Evolutionary conservation across 371 early-diverging fungal genomes (phyloP).

Genomic region (Mycotypha africana): DNA sequence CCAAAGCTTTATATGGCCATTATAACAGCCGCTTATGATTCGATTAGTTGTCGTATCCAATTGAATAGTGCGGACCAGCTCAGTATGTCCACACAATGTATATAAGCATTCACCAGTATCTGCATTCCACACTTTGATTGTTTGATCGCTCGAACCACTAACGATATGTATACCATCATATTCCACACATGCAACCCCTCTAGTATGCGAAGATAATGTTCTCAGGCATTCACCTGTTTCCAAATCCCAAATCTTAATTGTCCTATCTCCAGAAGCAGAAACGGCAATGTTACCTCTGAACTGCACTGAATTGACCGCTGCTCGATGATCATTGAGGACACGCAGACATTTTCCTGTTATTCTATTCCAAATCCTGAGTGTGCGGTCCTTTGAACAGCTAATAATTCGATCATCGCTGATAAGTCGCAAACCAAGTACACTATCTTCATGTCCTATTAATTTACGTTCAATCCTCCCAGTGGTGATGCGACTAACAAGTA

Average conservation of each 20-base stretch:
- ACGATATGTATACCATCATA: constrained; percentile 88
- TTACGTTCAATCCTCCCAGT: constrained; percentile 18
- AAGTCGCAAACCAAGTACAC: constrained; percentile 78
- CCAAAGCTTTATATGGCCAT: constrained; percentile 87
- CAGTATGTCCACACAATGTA: constrained; percentile 65
- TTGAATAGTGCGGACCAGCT: constrained; percentile 74
- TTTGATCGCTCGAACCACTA: constrained; percentile 94
- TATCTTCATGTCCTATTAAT: constrained; percentile 61
- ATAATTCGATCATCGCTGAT: constrained; percentile 64
- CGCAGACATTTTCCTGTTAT: constrained; percentile 52
- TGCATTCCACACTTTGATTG: constrained; percentile 94
- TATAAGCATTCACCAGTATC: constrained; percentile 21
- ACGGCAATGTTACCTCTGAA: constrained; percentile 55
- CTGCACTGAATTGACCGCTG: constrained; percentile 78
- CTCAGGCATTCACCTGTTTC: constrained; percentile 51
- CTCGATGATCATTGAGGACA: constrained; percentile 65
- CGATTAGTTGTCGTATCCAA: constrained; percentile 35
- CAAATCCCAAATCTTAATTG: constrained; percentile 75
- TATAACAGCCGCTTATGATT: constrained; percentile 77
- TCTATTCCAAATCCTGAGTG: constrained; percentile 83
- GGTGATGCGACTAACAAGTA: constrained; percentile 80
- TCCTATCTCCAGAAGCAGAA: constrained; percentile 80
- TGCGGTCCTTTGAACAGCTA: constrained; percentile 91
- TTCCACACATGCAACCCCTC: constrained; percentile 94
- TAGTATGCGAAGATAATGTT: constrained; percentile 53